Base-by-base conservation (phyloP, 306 rosid genomes). In the Quercus agrifolia region DNA sequence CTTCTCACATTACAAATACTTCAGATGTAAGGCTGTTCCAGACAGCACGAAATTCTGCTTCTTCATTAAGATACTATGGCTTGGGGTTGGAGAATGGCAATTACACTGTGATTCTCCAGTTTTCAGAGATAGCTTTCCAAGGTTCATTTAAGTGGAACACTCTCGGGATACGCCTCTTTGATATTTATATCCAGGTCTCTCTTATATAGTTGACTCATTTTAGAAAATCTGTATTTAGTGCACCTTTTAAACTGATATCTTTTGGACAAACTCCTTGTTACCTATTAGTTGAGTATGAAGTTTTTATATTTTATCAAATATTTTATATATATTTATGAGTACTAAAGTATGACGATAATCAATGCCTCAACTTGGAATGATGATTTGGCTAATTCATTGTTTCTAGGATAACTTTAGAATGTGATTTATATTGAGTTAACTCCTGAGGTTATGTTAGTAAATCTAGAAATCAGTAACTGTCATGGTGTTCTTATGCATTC, bases 1-100 rank as follows among this genome's bases (percentile, higher is more conserved):
- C 77, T 63, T 76, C 87, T 76, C 92, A 83, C 67, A 83, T 90
- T 82, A 74, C 82, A 46, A 80, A 72, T 58, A 77, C 96, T 70
- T 11, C 86, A 70, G 78, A 90, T 56, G 0, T 92, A 0, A 93
- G 84, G 81, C 84, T 92, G 59, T 90, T 88, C 58, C 96, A 94
- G 84, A 88, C 94, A 35, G 82, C 88, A 14, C 82, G 98, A 15
- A 70, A 90, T 33, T 92, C 98, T 70, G 83, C 97, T 78, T 94
- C 97, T 52, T 94, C 98, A 19, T 69, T 94, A 49, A 86, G 98
- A 85, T 92, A 94, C 84, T 90, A 88, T 79, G 98, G 98, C 14
- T 55, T 94, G 71, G 98, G 97, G 54, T 84, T 94, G 56, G 85
- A 92, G 71, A 92, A 92, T 78, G 98, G 97, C 2, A 72, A 78